Base-by-base conservation (phyloP, 371 early-diverging fungal genomes). In the Mucor circinelloides region DNA sequence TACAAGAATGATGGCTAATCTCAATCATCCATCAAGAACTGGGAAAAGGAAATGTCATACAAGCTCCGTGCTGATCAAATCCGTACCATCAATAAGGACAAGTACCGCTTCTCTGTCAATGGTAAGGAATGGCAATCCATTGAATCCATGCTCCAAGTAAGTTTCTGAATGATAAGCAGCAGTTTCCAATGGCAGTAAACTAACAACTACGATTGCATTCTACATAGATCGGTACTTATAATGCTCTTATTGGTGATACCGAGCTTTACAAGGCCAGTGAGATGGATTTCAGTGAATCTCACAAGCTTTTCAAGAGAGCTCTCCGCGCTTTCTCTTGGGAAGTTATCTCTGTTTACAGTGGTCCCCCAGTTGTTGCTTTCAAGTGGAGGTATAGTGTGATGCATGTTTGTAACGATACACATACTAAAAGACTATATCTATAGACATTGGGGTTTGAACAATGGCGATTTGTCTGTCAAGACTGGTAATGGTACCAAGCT, bases 31-130 rank as follows among this genome's bases (percentile, higher is more conserved):
- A 40, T n/a, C n/a, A 40, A 81, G 81, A 84, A 84, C 71, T 84
- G 85, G 85, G 85, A 84, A 64, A 84, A 84, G 70, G 85, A 84
- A 65, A 79, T 81, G 68, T 84, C 85, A 15, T 84, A 81, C 68
- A 84, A 84, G 63, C 69, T 81, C 34, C 72, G 72, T 25, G 79
- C 78, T 42, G 85, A 79, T 34, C 76, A 84, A 67, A 79, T 79
- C 56, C 83, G 85, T 67, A 84, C 85, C 31, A 84, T 84, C 58
- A 68, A 81, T 56, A 69, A 56, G 23, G 57, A 63, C 19, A 81
- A 81, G 65, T 84, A 84, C 66, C 72, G 76, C 23, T 84, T 84
- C 63, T 79, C 79, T n/a, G 78, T 78, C 54, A 84, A 84, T 40
- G 85, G 85, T 3, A 60, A 63, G 27, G 55, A 72, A 44, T 78